Evolutionary conservation across 345 rosid species (phyloP).

Genomic region (Excoecaria cochinchinensis): DNA sequence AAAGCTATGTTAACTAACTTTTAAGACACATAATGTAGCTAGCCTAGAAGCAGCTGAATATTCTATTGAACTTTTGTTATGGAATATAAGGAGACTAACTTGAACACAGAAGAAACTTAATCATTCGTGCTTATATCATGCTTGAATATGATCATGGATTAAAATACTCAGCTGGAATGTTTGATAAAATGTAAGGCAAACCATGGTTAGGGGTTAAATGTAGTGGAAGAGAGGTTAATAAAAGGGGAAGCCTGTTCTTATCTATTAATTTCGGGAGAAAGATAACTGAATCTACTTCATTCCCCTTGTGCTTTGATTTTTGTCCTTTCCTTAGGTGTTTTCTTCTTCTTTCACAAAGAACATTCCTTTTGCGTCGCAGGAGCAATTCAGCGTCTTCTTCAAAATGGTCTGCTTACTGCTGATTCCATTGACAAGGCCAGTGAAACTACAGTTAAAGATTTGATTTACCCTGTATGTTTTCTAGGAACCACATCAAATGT

Average conservation of each 20-base stretch:
- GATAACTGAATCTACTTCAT: neutral
- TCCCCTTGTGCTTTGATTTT: neutral
- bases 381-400: conserved; percentile 74
- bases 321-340: neutral
- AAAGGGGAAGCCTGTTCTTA: neutral
- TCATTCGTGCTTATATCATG: neutral
- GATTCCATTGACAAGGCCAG: conserved; percentile 78
- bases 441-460: conserved; percentile 67
- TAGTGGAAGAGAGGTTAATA: neutral
- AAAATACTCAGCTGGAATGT: neutral
- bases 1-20: neutral
- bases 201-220: neutral
- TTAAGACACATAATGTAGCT: neutral
- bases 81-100: neutral
- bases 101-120: neutral
- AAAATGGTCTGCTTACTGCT: conserved; percentile 71
- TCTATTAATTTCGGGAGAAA: neutral
- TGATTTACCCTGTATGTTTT: conserved; percentile 76
- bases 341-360: neutral
- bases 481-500: conserved; percentile 5
- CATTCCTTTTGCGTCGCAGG: conserved; percentile 44
- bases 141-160: neutral
- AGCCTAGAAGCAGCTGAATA: neutral
- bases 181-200: neutral
- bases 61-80: neutral